Evolutionary conservation across 768 basidiomycete genomes (phyloP).

Genomic region (Mycena albidolilacea): DNA sequence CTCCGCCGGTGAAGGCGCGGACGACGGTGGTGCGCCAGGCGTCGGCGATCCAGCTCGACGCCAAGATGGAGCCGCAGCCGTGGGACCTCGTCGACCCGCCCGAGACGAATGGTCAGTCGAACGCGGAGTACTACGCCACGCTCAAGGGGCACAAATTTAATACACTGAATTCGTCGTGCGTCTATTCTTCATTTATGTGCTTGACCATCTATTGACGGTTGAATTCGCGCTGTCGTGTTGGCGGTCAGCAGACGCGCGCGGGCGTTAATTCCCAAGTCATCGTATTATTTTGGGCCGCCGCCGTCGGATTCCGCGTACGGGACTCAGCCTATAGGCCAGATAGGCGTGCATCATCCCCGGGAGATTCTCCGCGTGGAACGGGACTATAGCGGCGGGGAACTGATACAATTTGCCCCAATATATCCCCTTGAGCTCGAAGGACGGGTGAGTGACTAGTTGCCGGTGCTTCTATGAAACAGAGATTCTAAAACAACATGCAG

Average conservation of each 20-base stretch:
- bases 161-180: conserved; percentile 61
- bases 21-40: conserved; percentile 44
- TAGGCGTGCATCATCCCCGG: conserved; percentile 91
- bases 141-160: conserved; percentile 59
- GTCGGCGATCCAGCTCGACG: conserved; percentile 65
- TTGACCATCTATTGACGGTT: not conserved
- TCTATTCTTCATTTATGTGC: conserved; percentile 31
- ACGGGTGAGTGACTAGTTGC: conserved; percentile 69
- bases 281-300: conserved; percentile 90
- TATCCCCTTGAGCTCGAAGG: conserved; percentile 96
- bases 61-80: conserved; percentile 71
- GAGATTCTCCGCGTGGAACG: conserved; percentile 94
- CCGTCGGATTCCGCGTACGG: conserved; percentile 85
- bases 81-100: conserved; percentile 77
- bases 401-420: conserved; percentile 89
- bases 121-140: conserved; percentile 60
- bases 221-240: conserved; percentile 31
- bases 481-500: conserved; percentile 56
- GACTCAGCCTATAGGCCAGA: conserved; percentile 83
- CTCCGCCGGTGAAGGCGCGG: conserved; percentile 24
- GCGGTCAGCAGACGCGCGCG: conserved; percentile 52
- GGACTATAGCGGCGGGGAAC: conserved; percentile 92
- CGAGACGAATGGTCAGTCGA: conserved; percentile 54
- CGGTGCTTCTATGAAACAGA: not conserved
- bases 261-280: conserved; percentile 78